phyloP scores from a whole-genome alignment of 2,329 filamentous ascomycete species.

The Beauveria bassiana region DNA sequence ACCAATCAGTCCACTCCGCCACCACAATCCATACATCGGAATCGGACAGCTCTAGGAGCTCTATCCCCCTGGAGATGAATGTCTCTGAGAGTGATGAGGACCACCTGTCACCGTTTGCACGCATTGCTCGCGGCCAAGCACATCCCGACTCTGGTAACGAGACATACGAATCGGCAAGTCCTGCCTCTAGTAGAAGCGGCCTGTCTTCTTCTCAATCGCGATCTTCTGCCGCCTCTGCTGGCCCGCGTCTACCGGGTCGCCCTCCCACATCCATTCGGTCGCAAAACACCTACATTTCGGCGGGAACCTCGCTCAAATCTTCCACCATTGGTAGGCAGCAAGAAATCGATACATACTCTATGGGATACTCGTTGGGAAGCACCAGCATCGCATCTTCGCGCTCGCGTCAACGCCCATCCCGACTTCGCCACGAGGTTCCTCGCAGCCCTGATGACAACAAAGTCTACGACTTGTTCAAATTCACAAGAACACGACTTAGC shows the following conservation, averaged over 20 bases:
- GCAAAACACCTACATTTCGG: constrained; percentile 61
- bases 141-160: constrained; percentile 45
- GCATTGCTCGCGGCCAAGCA: constrained; percentile 65
- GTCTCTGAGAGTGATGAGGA: constrained; percentile 72
- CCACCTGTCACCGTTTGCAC: constrained; percentile 66
- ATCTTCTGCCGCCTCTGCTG: constrained; percentile 36
- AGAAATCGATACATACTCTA: constrained; percentile 48
- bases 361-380: constrained; percentile 30
- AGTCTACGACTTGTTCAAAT: constrained; percentile 76
- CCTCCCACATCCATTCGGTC: constrained; percentile 45
- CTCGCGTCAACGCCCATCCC: constrained; percentile 50
- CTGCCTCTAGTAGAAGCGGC: constrained; percentile 54
- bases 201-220: constrained; percentile 48
- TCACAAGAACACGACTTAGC: constrained; percentile 68
- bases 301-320: constrained; percentile 43
- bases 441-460: constrained; percentile 62
- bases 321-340: constrained; percentile 22
- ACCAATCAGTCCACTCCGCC: constrained; percentile 38
- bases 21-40: constrained; percentile 43
- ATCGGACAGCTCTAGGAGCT: constrained; percentile 39
- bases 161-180: constrained; percentile 57
- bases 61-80: constrained; percentile 47
- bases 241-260: constrained; percentile 43
- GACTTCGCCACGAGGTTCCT: constrained; percentile 71
- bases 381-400: constrained; percentile 40